phyloP scores from a whole-genome alignment of 495 filamentous ascomycete genomes.

The Chlorociboria aeruginascens region DNA sequence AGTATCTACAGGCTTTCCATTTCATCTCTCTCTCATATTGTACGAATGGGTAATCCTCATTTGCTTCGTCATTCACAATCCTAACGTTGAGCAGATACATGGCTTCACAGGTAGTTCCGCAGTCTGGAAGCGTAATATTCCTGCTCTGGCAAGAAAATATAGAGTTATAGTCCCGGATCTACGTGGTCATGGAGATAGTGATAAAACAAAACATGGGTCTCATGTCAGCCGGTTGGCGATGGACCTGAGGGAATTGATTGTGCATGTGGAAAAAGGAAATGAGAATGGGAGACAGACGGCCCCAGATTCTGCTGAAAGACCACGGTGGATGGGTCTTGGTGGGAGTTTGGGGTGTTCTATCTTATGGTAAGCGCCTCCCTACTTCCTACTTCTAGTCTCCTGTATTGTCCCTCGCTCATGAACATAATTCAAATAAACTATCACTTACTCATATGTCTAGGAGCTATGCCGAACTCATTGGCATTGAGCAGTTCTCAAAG shows the following conservation, averaged over 20 bases:
- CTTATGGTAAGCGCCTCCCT: slow-evolving; percentile 31
- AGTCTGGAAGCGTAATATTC: slow-evolving; percentile 31
- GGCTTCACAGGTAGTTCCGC: slow-evolving; percentile 33
- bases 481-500: slow-evolving; percentile 19
- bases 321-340: slow-evolving; percentile 22
- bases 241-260: slow-evolving; percentile 27
- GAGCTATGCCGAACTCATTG: slow-evolving; percentile 31
- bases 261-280: slow-evolving; percentile 12
- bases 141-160: slow-evolving; percentile 8
- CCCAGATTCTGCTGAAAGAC: background rate
- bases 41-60: background rate
- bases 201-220: slow-evolving; percentile 25
- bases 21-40: background rate
- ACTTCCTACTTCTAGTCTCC: background rate
- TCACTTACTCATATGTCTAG: background rate
- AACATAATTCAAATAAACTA: background rate
- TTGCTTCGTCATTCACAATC: background rate
- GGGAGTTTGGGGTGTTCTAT: slow-evolving; percentile 35
- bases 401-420: background rate
- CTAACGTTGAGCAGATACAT: slow-evolving; percentile 23
- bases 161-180: slow-evolving; percentile 30
- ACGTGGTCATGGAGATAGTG: slow-evolving; percentile 30
- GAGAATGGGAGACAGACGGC: background rate
- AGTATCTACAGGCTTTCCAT: background rate
- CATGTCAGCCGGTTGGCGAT: slow-evolving; percentile 33